Percentiles rank a stretch among this genome's conserved stretches.
Conservation (phyloP, 2,329 filamentous ascomycete genomes). For the Scedosporium boydii region DNA sequence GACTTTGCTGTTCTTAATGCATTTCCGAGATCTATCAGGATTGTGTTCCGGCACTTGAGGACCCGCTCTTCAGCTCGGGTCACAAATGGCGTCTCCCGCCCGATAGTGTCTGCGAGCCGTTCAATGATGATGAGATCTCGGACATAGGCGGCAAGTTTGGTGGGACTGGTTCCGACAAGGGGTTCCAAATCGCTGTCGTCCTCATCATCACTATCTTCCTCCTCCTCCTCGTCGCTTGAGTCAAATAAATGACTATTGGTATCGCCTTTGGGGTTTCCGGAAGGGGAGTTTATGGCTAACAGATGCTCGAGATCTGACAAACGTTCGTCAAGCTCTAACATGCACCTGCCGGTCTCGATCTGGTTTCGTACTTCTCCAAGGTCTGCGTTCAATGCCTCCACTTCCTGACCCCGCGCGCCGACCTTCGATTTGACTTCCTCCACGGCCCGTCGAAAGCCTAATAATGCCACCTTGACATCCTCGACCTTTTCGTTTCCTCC, state of each 20-base stretch:
- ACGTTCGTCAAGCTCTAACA: slow-evolving; percentile 59
- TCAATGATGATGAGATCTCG: slow-evolving; percentile 34
- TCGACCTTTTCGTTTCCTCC: slow-evolving; percentile 89
- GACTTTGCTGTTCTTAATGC: slow-evolving; percentile 36
- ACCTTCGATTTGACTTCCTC: slow-evolving; percentile 63
- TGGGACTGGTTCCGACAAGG: slow-evolving; percentile 34
- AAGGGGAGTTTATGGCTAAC: slow-evolving; percentile 40
- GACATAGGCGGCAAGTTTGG: slow-evolving; percentile 35
- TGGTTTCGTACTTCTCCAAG: slow-evolving; percentile 53
- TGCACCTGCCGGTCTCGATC: slow-evolving; percentile 50
- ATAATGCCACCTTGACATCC: slow-evolving; percentile 74
- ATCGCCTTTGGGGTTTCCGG: slow-evolving; percentile 8
- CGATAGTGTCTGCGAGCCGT: slow-evolving; percentile 32
- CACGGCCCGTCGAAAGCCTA: slow-evolving; percentile 78
- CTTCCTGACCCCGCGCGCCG: slow-evolving; percentile 50
- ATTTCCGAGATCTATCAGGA: slow-evolving; percentile 44
- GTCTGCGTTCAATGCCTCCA: slow-evolving; percentile 54
- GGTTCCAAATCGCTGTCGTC: slow-evolving; percentile 17
- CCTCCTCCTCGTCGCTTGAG: slow-evolving; percentile 28
- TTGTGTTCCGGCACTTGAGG: slow-evolving; percentile 42
- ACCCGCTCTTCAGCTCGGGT: slow-evolving; percentile 43
- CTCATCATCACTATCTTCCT: slow-evolving; percentile 27
- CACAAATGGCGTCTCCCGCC: slow-evolving; percentile 38
- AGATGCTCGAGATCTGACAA: slow-evolving; percentile 53
- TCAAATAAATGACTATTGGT: slow-evolving; percentile 13